These are phyloP conservation scores for Capronia americana DNA, from an alignment of 2,329 filamentous ascomycete species.

Conservation along the genomic window DNA sequence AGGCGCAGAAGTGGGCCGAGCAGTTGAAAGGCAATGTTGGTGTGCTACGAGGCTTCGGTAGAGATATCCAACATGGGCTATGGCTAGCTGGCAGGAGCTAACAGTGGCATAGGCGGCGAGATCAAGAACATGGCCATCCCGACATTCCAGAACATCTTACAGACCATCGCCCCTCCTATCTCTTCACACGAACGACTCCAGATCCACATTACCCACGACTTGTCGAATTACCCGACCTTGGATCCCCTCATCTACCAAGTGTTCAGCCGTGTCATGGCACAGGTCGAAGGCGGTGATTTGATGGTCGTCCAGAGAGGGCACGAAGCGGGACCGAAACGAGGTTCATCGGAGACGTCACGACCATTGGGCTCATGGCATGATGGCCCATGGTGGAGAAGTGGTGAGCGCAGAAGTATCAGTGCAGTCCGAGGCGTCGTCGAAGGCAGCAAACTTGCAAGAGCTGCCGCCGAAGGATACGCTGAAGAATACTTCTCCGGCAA, in stretches of 20 bases:
- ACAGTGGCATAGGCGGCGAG: slow-evolving; percentile 72
- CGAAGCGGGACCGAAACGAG: slow-evolving; percentile 75
- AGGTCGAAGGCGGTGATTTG: slow-evolving; percentile 95
- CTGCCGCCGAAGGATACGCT: slow-evolving; percentile 86
- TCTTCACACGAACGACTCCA: slow-evolving; percentile 95
- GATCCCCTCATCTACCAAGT: slow-evolving; percentile 90
- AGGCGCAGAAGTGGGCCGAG: slow-evolving; percentile 94
- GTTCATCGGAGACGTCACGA: slow-evolving; percentile 61
- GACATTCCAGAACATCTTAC: slow-evolving; percentile 91
- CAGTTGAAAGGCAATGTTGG: slow-evolving; percentile 90
- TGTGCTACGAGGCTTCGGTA: slow-evolving; percentile 76
- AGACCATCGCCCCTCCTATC: slow-evolving; percentile 94
- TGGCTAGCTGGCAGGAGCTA: slow-evolving; percentile 2
- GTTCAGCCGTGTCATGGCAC: slow-evolving; percentile 96
- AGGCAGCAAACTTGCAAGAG: slow-evolving; percentile 88
- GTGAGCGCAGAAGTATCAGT: slow-evolving; percentile 75
- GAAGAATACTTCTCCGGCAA: slow-evolving; percentile 79
- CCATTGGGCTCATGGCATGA: slow-evolving; percentile 80
- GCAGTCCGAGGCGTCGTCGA: slow-evolving; percentile 80
- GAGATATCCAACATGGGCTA: slow-evolving; percentile 38
- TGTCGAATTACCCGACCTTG: slow-evolving; percentile 90
- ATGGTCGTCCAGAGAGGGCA: slow-evolving; percentile 92
- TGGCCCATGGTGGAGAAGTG: slow-evolving; percentile 88
- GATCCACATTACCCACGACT: slow-evolving; percentile 96
- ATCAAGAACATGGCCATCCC: slow-evolving; percentile 84